Percentiles rank a stretch among this genome's conserved stretches.
Conservation (phyloP, 2,329 filamentous ascomycete genomes). For the Colletotrichum cordylinicola region DNA sequence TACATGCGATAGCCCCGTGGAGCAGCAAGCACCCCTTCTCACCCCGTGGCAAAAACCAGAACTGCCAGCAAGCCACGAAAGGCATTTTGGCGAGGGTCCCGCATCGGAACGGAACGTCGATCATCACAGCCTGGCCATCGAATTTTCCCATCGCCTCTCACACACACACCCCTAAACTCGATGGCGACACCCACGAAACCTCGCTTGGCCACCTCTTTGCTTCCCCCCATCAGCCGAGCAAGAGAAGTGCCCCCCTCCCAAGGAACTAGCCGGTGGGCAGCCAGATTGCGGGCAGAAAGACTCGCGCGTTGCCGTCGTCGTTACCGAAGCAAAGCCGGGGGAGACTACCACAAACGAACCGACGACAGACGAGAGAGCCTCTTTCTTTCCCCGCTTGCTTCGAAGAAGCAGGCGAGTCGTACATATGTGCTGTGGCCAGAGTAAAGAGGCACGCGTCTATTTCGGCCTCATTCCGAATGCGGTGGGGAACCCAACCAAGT, state of each 20-base stretch:
- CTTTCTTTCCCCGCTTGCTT: not conserved
- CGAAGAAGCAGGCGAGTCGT: not conserved
- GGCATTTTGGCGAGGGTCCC: not conserved
- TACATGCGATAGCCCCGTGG: not conserved
- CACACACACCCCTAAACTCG: not conserved
- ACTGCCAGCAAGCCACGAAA: not conserved
- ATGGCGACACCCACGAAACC: not conserved
- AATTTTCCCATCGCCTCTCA: not conserved
- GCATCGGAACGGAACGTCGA: not conserved
- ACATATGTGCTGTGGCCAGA: not conserved
- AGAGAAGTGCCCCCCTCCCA: not conserved
- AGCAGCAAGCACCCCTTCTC: not conserved
- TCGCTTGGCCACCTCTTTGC: not conserved
- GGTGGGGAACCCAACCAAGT: constrained; percentile 12
- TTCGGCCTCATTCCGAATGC: constrained; percentile 18
- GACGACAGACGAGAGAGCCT: not conserved
- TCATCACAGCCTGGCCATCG: not conserved
- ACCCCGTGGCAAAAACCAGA: not conserved
- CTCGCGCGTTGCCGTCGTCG: not conserved
- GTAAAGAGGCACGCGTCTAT: not conserved
- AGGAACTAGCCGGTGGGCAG: not conserved
- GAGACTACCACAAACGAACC: not conserved
- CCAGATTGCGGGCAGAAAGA: constrained; percentile 1
- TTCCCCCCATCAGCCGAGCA: not conserved
- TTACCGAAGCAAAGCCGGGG: not conserved